Conservation (phyloP, 75 land plant species). For the Chamaecyparis obtusa region DNA sequence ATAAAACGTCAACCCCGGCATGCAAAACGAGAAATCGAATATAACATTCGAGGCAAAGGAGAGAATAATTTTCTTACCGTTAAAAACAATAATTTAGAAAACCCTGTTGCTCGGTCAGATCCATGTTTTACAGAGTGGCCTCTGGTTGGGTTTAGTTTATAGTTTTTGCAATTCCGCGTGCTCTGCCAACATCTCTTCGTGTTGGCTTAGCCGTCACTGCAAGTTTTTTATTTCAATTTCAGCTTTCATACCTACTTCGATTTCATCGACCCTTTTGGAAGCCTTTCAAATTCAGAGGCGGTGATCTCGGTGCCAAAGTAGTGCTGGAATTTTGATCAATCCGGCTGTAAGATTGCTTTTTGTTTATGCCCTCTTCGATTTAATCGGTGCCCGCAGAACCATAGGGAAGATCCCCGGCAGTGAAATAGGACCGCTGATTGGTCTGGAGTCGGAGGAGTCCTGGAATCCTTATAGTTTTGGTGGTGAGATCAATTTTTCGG, state of each 20-base stretch:
- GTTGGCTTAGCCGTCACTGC: neutral
- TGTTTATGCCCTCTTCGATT: neutral
- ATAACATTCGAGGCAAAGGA: neutral
- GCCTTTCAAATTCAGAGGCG: neutral
- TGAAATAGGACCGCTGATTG: neutral
- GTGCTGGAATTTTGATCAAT: neutral
- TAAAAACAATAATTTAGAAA: neutral
- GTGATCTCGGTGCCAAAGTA: neutral
- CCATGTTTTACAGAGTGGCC: neutral
- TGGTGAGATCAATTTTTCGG: neutral
- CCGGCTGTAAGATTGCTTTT: neutral
- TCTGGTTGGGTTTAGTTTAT: neutral
- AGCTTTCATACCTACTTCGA: neutral
- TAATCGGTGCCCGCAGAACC: neutral
- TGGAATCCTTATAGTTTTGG: neutral
- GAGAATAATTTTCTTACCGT: neutral
- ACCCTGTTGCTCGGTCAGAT: neutral
- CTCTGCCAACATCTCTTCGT: neutral
- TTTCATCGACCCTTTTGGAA: neutral
- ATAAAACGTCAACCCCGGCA: neutral
- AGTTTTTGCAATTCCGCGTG: neutral
- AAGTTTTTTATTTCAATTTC: neutral
- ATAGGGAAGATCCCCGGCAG: neutral
- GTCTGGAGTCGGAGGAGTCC: neutral
- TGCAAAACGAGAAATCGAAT: neutral